Conservation (phyloP, 2,329 filamentous ascomycete species). For the Talaromyces rugulosus region DNA sequence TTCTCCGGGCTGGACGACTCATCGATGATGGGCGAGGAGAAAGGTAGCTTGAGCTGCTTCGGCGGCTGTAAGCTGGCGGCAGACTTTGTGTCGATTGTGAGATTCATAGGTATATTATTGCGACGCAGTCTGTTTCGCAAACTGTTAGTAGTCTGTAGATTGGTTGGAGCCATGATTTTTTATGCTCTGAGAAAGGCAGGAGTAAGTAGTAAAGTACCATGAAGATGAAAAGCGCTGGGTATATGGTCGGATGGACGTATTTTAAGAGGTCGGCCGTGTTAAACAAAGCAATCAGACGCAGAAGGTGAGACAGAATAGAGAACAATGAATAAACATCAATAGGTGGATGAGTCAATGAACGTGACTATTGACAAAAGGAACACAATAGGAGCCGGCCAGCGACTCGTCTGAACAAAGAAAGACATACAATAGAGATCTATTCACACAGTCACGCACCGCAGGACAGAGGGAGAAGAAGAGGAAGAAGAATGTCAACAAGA, state of each 20-base stretch:
- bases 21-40: constrained; percentile 42
- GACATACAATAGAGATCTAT: not conserved
- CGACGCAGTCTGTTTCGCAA: not conserved
- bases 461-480: not conserved
- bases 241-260: not conserved
- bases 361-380: not conserved
- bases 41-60: constrained; percentile 33
- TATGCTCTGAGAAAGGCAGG: not conserved
- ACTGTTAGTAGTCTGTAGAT: not conserved
- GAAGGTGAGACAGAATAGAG: not conserved
- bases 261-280: not conserved
- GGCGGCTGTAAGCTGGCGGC: constrained; percentile 23
- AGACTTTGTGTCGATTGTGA: constrained; percentile 20
- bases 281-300: not conserved
- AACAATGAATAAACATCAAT: constrained; percentile 2
- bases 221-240: not conserved
- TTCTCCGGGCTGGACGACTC: constrained; percentile 36
- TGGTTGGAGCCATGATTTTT: constrained; percentile 6
- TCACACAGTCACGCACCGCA: not conserved
- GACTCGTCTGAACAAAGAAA: not conserved
- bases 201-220: not conserved
- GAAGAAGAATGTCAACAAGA: not conserved
- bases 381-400: not conserved
- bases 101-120: constrained; percentile 21
- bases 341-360: not conserved